Percentiles rank a stretch among this genome's conserved stretches.
These are phyloP conservation scores for Mucor ambiguus DNA, from an alignment of 371 early-diverging fungal genomes.

Conservation along the genomic window DNA sequence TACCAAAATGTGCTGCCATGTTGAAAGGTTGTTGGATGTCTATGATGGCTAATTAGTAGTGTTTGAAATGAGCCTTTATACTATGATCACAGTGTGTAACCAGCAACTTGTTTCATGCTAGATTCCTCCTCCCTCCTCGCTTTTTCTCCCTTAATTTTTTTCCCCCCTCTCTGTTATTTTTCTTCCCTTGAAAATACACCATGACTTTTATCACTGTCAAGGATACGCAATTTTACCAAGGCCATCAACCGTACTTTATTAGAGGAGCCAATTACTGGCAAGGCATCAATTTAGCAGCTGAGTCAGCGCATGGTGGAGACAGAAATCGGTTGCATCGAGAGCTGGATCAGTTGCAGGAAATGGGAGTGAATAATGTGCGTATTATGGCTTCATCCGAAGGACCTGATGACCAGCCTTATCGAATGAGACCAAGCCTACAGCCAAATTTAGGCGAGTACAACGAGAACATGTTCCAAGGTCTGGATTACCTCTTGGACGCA, in stretches of 20 bases:
- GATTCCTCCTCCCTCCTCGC: too few species aligned
- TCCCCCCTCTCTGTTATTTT: too few species aligned
- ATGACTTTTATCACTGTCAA: constrained; percentile 32
- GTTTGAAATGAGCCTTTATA: too few species aligned
- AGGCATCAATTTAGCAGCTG: constrained; percentile 68
- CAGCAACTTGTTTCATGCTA: too few species aligned
- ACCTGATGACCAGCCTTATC: constrained; percentile 61
- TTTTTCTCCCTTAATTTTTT: too few species aligned
- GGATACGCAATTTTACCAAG: constrained; percentile 25
- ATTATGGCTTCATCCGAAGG: constrained; percentile 70
- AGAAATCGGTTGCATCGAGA: constrained; percentile 54
- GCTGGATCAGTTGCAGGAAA: constrained; percentile 42
- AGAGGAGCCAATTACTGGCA: constrained; percentile 76
- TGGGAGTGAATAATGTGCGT: constrained; percentile 65
- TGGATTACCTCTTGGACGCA: constrained; percentile 55
- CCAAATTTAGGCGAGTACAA: constrained; percentile 56
- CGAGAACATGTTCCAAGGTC: constrained; percentile 22
- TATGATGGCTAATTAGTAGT: too few species aligned
- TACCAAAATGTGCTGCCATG: not conserved
- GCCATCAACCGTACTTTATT: constrained; percentile 39
- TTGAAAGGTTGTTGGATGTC: too few species aligned
- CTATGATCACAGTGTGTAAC: too few species aligned
- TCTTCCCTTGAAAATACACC: not conserved
- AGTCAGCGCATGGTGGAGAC: constrained; percentile 44
- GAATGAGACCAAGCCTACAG: constrained; percentile 66